Evolutionary conservation across 2,329 filamentous ascomycete genomes (phyloP), one percentile per base, ranked within the genome.

Genomic region (Beauveria scarabaeidicola): DNA sequence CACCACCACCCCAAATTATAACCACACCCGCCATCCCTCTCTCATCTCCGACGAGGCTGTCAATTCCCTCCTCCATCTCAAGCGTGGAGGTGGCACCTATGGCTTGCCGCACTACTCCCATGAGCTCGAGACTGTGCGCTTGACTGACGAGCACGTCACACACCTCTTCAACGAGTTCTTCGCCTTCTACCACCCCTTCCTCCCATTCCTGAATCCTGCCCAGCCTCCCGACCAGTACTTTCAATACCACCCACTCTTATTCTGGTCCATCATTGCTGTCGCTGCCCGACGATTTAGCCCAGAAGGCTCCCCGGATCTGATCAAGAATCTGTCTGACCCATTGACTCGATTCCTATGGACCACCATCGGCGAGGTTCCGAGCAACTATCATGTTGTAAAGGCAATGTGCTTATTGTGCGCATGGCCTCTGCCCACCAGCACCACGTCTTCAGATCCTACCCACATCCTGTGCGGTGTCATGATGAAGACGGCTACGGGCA

Each of bases 401-500:
- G 89, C 89, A 2, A 77, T 93, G 65, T 91, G 88, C 67, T 74
- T 94, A 60, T 74, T 92, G 46, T 93, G 89, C 71, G 89, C 87
- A 5, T 94, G 89, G 89, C 89, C 90, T 6, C 74, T 93, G 41
- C 90, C 90, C 0, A 90, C 87, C n/a, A 91, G 87, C 72, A 90
- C 87, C 5, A 91, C 88, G 1, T 87, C 87, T 6, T 86, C 86
- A 8, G 90, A 94, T 65, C 88, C 89, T 3, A 93, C 89, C 1
- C 90, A 92, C 69, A 91, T 90, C 69, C 76, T 92, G 19, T 87
- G 87, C 65, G 89, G 90, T 56, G 84, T 91, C 62, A 91, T 93
- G 88, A 91, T 93, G 84, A 91, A 92, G 74, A 84, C 89, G 23
- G 90, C 90, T 9, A 91, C 90, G 64, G 89, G 90, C 64, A 91